Conservation (phyloP, 306 rosid species). For the Gynostemma pentaphyllum region DNA sequence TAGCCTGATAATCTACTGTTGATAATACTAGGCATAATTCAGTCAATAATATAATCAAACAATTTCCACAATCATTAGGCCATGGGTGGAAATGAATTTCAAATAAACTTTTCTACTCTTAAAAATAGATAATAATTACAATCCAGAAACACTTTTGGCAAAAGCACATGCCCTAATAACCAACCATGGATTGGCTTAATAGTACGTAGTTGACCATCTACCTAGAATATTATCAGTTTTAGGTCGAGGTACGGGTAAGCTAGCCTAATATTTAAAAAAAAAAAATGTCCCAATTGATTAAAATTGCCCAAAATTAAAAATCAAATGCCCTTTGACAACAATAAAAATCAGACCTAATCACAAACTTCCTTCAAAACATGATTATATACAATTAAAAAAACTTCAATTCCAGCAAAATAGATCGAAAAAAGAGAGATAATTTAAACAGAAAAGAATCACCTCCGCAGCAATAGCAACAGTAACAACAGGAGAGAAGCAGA, state of each 20-base stretch:
- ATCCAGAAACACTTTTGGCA: not conserved
- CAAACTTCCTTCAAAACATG: not conserved
- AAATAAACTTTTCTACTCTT: not conserved
- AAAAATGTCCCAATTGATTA: not conserved
- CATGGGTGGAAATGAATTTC: too few species aligned
- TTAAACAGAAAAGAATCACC: conserved; percentile 15
- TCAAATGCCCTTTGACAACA: not conserved
- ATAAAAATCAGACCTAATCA: not conserved
- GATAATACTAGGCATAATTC: not conserved
- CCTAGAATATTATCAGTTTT: too few species aligned
- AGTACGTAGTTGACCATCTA: too few species aligned
- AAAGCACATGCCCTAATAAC: too few species aligned
- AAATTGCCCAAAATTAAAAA: not conserved
- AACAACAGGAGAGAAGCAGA: conserved; percentile 21
- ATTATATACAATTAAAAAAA: not conserved
- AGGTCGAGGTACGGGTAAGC: too few species aligned
- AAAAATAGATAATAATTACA: not conserved
- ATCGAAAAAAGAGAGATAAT: not conserved
- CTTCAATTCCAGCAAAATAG: not conserved
- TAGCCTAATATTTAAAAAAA: too few species aligned
- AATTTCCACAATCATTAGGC: too few species aligned
- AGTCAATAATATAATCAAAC: too few species aligned
- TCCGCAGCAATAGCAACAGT: conserved; percentile 24
- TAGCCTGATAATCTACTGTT: not conserved
- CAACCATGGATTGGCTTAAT: too few species aligned